Conservation (phyloP, 768 basidiomycete genomes). For the Tricholoma furcatifolium region DNA sequence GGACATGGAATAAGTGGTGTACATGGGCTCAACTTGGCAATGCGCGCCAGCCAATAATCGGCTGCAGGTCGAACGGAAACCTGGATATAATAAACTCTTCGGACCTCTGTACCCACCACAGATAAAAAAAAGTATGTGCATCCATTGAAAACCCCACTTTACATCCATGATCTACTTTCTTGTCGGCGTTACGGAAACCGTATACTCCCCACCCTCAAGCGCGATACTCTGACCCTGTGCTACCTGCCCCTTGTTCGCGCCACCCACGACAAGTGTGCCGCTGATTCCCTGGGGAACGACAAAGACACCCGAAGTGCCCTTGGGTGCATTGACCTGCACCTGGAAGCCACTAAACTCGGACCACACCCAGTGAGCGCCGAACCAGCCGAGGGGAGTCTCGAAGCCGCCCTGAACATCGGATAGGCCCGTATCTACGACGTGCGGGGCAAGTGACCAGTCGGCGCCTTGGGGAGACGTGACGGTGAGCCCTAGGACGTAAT, state of each 20-base stretch:
- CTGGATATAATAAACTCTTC: too few species aligned
- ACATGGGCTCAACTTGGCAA: too few species aligned
- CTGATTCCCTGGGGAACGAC: conserved; percentile 27
- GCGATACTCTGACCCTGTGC: conserved; percentile 3
- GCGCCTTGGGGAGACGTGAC: conserved; percentile 45
- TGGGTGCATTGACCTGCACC: background rate
- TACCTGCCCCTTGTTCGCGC: conserved; percentile 10
- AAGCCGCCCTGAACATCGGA: conserved; percentile 49
- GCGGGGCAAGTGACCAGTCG: conserved; percentile 49
- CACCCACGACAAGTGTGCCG: conserved; percentile 29
- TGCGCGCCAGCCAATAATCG: too few species aligned
- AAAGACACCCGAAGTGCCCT: conserved; percentile 10
- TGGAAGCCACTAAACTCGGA: too few species aligned
- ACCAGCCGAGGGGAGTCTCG: conserved; percentile 51
- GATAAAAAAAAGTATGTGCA: too few species aligned
- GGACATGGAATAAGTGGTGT: too few species aligned
- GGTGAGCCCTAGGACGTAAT: conserved; percentile 54
- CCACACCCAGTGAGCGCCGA: conserved; percentile 43
- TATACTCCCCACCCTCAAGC: conserved; percentile 4
- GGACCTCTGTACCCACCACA: too few species aligned
- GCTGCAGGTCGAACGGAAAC: too few species aligned
- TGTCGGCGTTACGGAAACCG: background rate
- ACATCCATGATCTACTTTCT: too few species aligned
- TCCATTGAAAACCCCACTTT: too few species aligned
- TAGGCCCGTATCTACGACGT: conserved; percentile 32